phyloP scores from a whole-genome alignment of 495 filamentous ascomycete species.

The Xylaria longipes region DNA sequence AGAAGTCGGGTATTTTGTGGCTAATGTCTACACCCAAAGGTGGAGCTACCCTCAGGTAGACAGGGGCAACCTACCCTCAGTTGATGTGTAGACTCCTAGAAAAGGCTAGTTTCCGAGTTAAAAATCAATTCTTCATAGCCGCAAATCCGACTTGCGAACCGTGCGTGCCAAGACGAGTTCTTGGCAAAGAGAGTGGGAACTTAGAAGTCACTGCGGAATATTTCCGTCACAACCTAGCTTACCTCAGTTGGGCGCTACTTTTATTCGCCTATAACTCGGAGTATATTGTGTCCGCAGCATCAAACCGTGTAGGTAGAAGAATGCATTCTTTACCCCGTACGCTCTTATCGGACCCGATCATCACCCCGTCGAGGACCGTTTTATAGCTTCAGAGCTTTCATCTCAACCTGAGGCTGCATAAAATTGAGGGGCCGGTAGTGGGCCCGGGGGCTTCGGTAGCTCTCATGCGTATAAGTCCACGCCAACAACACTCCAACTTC shows the following conservation, averaged over 20 bases:
- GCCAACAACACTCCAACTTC: not conserved
- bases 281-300: not conserved
- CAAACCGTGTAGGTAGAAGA: not conserved
- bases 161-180: not conserved
- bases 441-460: not conserved
- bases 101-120: no score
- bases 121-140: no score
- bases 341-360: not conserved
- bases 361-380: not conserved
- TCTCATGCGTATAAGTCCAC: not conserved
- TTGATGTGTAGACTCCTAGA: no score
- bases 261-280: not conserved
- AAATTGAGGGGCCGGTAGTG: not conserved
- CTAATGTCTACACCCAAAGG: no score
- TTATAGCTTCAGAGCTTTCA: not conserved
- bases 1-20: no score
- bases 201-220: not conserved
- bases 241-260: not conserved
- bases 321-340: not conserved
- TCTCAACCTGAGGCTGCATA: not conserved
- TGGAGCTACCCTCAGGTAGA: no score
- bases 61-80: no score
- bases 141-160: no score
- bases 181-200: not conserved
- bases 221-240: slow-evolving; percentile 1